A percentile compares a stretch with the other conserved stretches of the same genome.
These are phyloP conservation scores for Ustilago loliicola DNA, from an alignment of 1,284 basidiomycete species.

Conservation along the genomic window DNA sequence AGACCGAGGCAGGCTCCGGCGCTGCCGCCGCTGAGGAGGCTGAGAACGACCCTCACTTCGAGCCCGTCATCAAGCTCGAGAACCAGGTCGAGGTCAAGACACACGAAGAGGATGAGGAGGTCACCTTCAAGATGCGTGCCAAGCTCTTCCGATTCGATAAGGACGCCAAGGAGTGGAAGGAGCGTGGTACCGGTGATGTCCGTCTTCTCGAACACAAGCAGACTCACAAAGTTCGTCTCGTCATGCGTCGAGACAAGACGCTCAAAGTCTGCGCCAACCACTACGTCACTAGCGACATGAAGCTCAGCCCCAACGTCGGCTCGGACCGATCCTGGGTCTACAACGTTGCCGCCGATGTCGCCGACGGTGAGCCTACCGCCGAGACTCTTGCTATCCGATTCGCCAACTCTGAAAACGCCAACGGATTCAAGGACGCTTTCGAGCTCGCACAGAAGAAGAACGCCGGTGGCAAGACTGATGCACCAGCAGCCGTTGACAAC, in stretches of 20 bases:
- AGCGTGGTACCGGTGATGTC: conserved; percentile 76
- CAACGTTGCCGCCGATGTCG: conserved; percentile 91
- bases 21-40: conserved; percentile 76
- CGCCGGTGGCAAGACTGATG: conserved; percentile 35
- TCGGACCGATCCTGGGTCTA: conserved; percentile 99
- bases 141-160: conserved; percentile 97
- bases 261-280: conserved; percentile 99
- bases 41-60: conserved; percentile 90
- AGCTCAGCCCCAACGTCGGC: conserved; percentile 95
- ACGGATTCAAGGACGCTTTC: conserved; percentile 69
- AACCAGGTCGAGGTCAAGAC: conserved; percentile 96
- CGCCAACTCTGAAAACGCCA: conserved; percentile 85
- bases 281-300: conserved; percentile 89
- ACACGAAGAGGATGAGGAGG: conserved; percentile 92
- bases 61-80: conserved; percentile 97
- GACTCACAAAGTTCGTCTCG: conserved; percentile 90
- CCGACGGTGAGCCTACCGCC: conserved; percentile 81
- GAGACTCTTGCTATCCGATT: conserved; percentile 99
- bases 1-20: conserved; percentile 43
- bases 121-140: conserved; percentile 97
- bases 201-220: conserved; percentile 78
- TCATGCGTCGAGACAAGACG: conserved; percentile 99
- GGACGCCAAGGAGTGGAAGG: conserved; percentile 91
- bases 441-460: conserved; percentile 65
- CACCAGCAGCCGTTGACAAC: conserved; percentile 34